phyloP scores from a whole-genome alignment of 2,329 filamentous ascomycete genomes.

The Endoconidiophora laricicola region DNA sequence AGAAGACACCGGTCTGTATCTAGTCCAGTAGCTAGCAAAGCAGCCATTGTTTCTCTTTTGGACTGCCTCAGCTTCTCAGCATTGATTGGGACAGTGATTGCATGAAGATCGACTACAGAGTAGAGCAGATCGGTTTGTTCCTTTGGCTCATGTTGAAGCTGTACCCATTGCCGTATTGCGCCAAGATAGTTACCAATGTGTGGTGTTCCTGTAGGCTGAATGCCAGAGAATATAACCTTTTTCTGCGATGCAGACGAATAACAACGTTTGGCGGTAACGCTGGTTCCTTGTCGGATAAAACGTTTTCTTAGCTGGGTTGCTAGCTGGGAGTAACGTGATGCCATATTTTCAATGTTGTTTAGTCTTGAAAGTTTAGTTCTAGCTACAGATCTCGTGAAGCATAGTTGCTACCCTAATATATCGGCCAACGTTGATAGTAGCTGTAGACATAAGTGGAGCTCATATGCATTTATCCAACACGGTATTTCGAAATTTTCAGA shows the following conservation, averaged over 20 bases:
- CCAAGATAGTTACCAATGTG: constrained; percentile 94
- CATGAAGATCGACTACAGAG: constrained; percentile 86
- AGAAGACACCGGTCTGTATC: constrained; percentile 60
- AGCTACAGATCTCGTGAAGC: no score
- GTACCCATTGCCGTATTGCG: constrained; percentile 72
- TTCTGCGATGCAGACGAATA: constrained; percentile 14
- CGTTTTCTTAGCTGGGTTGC: no score
- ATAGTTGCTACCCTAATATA: no score
- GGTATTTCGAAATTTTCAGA: no score
- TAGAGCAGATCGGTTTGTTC: constrained; percentile 51
- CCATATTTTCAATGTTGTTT: no score
- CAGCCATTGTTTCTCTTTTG: constrained; percentile 61
- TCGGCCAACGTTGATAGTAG: no score
- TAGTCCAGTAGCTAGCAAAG: constrained; percentile 68
- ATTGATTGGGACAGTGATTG: constrained; percentile 65
- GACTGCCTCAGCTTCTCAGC: constrained; percentile 41
- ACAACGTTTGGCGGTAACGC: no score
- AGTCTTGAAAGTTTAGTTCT: no score
- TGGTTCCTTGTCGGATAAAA: no score
- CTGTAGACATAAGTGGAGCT: no score
- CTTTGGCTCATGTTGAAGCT: constrained; percentile 49
- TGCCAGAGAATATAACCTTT: constrained; percentile 71
- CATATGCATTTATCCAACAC: no score
- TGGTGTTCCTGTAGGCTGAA: constrained; percentile 87
- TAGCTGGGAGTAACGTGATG: no score